Evolutionary conservation across 2,329 filamentous ascomycete genomes (phyloP).

Genomic region (Monilinia fructigena): DNA sequence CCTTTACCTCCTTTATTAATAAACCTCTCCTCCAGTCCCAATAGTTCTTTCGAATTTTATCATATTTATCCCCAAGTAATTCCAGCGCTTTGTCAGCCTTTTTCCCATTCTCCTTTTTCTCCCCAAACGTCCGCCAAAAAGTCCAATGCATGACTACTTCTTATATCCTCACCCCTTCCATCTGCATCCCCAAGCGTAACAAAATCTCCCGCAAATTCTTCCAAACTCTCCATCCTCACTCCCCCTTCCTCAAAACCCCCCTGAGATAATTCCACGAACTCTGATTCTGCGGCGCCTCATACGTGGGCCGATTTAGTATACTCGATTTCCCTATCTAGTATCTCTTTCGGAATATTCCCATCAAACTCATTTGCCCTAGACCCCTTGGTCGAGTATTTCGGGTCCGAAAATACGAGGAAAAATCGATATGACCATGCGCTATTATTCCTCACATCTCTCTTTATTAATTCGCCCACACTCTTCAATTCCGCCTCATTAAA

Average conservation of each 20-base stretch:
- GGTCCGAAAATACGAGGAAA: conserved; percentile 79
- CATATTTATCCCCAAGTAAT: conserved; percentile 79
- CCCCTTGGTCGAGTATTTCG: conserved; percentile 48
- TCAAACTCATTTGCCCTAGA: conserved; percentile 53
- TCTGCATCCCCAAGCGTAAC: conserved; percentile 46
- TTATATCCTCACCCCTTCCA: conserved; percentile 49
- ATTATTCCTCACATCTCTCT: conserved; percentile 87
- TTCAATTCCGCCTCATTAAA: conserved; percentile 63
- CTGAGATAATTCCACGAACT: conserved; percentile 91
- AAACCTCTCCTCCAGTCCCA: conserved; percentile 70
- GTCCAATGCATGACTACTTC: conserved; percentile 67
- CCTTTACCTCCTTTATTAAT: conserved; percentile 30
- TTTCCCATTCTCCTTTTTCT: conserved; percentile 55
- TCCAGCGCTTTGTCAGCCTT: conserved; percentile 69
- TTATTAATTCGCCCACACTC: conserved; percentile 70
- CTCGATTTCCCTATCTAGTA: conserved; percentile 72
- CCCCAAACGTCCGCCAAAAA: conserved; percentile 64
- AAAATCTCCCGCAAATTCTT: conserved; percentile 53
- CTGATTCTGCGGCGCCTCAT: conserved; percentile 85
- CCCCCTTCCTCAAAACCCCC: conserved; percentile 71
- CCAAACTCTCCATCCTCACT: conserved; percentile 47
- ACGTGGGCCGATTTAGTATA: conserved; percentile 72
- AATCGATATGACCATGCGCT: conserved; percentile 97
- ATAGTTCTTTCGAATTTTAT: conserved; percentile 86
- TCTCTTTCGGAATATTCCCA: conserved; percentile 55